Evolutionary conservation across 176 grass and related monocot genomes (phyloP).

Genomic region (Musa troglodytarum): DNA sequence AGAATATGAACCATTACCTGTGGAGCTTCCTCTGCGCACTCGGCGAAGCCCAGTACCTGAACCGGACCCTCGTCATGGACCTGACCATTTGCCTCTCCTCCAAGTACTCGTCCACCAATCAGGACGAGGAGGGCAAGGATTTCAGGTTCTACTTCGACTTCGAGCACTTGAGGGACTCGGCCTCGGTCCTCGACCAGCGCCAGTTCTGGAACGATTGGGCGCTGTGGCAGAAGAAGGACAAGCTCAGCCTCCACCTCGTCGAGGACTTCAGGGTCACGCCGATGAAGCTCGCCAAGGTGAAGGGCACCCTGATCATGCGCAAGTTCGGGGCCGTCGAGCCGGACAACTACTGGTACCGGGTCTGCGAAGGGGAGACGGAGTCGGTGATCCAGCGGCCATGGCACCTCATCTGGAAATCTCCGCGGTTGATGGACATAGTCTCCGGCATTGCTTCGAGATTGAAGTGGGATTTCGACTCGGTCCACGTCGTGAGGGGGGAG

Average conservation of each 20-base stretch:
- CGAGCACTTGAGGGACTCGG: slow-evolving; percentile 41
- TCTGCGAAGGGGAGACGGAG: slow-evolving; percentile 52
- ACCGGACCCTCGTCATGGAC: slow-evolving; percentile 58
- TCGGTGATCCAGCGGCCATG: slow-evolving; percentile 15
- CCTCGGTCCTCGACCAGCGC: slow-evolving; percentile 37
- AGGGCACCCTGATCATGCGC: slow-evolving; percentile 50
- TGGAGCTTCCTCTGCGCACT: slow-evolving; percentile 69
- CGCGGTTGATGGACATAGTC: slow-evolving; percentile 53
- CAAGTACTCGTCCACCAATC: slow-evolving; percentile 28
- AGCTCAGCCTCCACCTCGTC: slow-evolving; percentile 39
- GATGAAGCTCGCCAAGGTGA: slow-evolving; percentile 40
- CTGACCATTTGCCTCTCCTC: slow-evolving; percentile 50
- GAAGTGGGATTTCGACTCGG: slow-evolving; percentile 44
- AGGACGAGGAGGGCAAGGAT: slow-evolving; percentile 67
- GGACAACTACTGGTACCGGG: slow-evolving; percentile 74
- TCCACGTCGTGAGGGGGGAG: slow-evolving; percentile 30
- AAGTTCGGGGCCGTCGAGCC: slow-evolving; percentile 77
- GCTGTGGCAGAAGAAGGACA: slow-evolving; percentile 49
- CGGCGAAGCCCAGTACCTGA: slow-evolving; percentile 57
- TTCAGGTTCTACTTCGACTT: slow-evolving; percentile 74
- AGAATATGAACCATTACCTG: slow-evolving; percentile 67
- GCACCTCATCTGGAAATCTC: slow-evolving; percentile 32
- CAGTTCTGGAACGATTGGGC: slow-evolving; percentile 79
- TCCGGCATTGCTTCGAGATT: slow-evolving; percentile 43
- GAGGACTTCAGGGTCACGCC: slow-evolving; percentile 46